These are phyloP conservation scores for Phlebiopsis gigantea DNA, from an alignment of 768 basidiomycete genomes.

Conservation along the genomic window DNA sequence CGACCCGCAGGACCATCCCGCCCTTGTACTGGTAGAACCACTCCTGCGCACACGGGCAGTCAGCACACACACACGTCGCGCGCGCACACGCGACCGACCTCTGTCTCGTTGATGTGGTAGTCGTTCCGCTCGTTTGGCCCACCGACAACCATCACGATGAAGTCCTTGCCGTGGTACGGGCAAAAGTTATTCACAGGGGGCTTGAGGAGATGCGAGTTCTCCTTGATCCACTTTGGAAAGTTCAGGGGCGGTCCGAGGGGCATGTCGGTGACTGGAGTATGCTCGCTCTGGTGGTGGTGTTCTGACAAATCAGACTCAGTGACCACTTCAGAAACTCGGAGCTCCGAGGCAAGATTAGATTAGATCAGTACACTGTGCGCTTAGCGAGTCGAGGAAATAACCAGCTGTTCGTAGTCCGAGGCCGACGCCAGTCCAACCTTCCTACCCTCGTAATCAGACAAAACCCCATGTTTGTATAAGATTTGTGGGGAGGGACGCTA, in stretches of 20 bases:
- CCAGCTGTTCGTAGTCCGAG: no score
- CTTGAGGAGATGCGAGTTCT: constrained; percentile 74
- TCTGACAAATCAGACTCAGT: not conserved
- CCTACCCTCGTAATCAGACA: no score
- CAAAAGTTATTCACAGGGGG: constrained; percentile 95
- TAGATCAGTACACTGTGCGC: no score
- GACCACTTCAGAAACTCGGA: not conserved
- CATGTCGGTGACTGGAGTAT: constrained; percentile 34
- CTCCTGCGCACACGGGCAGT: constrained; percentile 45
- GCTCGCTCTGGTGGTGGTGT: constrained; percentile 20
- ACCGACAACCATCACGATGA: constrained; percentile 93
- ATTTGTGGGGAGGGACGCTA: no score
- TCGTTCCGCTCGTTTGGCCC: constrained; percentile 94
- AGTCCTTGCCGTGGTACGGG: constrained; percentile 77
- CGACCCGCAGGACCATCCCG: constrained; percentile 82
- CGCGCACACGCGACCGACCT: constrained; percentile 43
- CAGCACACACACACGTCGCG: not conserved
- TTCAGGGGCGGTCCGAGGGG: constrained; percentile 80
- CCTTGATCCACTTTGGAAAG: constrained; percentile 81
- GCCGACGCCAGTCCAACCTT: no score
- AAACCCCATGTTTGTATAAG: no score
- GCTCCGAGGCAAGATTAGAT: not conserved
- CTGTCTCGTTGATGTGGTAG: constrained; percentile 94
- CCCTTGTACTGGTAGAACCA: constrained; percentile 99
- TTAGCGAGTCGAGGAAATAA: no score